Percentiles rank a stretch among this genome's conserved stretches.
These are phyloP conservation scores for Candida hungchunana DNA, from an alignment of 805 yeast genomes.

Conservation along the genomic window DNA sequence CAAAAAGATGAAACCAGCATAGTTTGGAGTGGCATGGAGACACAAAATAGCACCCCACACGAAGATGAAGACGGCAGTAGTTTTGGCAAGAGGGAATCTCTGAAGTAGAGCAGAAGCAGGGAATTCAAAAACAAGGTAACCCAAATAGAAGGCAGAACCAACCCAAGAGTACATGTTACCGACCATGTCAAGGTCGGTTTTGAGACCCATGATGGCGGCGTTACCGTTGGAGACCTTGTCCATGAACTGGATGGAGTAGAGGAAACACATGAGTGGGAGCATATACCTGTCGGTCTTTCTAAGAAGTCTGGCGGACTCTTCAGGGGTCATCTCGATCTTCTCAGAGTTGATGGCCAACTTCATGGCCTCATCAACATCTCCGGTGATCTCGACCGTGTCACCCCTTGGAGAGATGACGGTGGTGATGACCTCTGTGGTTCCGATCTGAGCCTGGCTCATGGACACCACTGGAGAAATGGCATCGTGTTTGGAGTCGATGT, in stretches of 20 bases:
- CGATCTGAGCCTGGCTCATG: not conserved
- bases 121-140: slow-evolving; percentile 54
- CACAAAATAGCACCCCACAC: slow-evolving; percentile 58
- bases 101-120: slow-evolving; percentile 45
- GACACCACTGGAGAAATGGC: slow-evolving; percentile 2
- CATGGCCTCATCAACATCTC: slow-evolving; percentile 6
- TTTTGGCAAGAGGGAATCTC: slow-evolving; percentile 49
- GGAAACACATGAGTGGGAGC: slow-evolving; percentile 2
- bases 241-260: slow-evolving; percentile 5
- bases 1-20: slow-evolving; percentile 37
- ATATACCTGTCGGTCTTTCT: slow-evolving; percentile 2
- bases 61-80: slow-evolving; percentile 43
- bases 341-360: slow-evolving; percentile 1
- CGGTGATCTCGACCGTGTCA: not conserved
- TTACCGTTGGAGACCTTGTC: slow-evolving; percentile 16
- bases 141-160: slow-evolving; percentile 58
- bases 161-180: slow-evolving; percentile 46
- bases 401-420: slow-evolving; percentile 2
- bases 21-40: slow-evolving; percentile 43
- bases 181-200: slow-evolving; percentile 40
- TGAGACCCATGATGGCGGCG: slow-evolving; percentile 48
- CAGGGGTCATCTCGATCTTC: not conserved
- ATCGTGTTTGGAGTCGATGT: not conserved
- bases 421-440: not conserved
- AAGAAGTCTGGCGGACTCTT: not conserved